Evolutionary conservation across 805 yeast species (phyloP).

Genomic region (Blastobotrys peoriensis): DNA sequence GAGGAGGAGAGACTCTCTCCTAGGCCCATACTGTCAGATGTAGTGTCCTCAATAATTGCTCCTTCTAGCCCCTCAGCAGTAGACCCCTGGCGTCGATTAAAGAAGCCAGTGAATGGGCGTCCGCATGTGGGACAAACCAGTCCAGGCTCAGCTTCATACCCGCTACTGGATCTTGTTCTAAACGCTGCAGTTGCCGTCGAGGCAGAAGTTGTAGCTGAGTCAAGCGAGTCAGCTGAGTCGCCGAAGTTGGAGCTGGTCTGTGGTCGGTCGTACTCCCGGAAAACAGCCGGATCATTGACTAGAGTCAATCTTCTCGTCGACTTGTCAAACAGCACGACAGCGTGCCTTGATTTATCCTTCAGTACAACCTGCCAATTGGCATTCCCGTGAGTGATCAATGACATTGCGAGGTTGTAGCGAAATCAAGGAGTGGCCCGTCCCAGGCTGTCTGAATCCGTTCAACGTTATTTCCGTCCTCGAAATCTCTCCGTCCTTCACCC

Average conservation of each 20-base stretch:
- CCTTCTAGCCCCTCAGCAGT: not conserved
- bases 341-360: constrained; percentile 11
- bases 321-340: constrained; percentile 17
- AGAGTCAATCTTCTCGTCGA: constrained; percentile 14
- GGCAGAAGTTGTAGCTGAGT: not conserved
- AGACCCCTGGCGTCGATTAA: not conserved
- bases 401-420: too few species aligned
- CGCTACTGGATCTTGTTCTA: not conserved
- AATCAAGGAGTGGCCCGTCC: too few species aligned
- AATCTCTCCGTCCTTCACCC: too few species aligned
- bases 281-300: constrained; percentile 11
- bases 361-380: constrained; percentile 14
- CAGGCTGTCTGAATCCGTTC: too few species aligned
- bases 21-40: not conserved
- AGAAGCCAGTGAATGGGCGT: constrained; percentile 7
- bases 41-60: not conserved
- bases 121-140: constrained; percentile 17
- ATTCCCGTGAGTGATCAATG: constrained; percentile 11
- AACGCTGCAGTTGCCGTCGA: not conserved
- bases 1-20: not conserved
- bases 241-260: not conserved
- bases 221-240: not conserved
- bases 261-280: too few species aligned
- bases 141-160: not conserved
- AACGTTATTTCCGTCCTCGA: too few species aligned